Percentiles rank a stretch among this genome's conserved stretches.
phyloP scores from a whole-genome alignment of 2,329 filamentous ascomycete species.

The Huntiella moniliformis region DNA sequence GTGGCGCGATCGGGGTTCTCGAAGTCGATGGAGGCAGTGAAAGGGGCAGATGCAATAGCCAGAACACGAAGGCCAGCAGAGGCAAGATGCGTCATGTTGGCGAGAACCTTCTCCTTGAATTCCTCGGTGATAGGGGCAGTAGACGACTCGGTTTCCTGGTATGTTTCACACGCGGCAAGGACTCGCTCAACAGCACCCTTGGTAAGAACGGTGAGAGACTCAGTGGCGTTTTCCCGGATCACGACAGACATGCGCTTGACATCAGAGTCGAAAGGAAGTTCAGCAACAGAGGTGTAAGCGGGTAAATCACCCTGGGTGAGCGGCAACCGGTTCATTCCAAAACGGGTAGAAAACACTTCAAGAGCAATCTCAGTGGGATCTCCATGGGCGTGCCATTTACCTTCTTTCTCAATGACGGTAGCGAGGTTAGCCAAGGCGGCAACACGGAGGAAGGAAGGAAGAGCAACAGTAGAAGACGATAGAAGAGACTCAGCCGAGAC shows the following conservation, averaged over 20 bases:
- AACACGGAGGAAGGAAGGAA: slow-evolving; percentile 38
- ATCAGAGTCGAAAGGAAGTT: slow-evolving; percentile 53
- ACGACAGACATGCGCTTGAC: slow-evolving; percentile 60
- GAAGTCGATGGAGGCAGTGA: slow-evolving; percentile 21
- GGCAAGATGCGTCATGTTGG: slow-evolving; percentile 46
- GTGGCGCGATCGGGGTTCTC: slow-evolving; percentile 30
- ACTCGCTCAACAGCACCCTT: slow-evolving; percentile 52
- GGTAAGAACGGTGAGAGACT: slow-evolving; percentile 24
- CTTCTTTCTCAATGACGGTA: slow-evolving; percentile 25
- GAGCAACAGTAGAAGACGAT: slow-evolving; percentile 20
- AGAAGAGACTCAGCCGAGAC: slow-evolving; percentile 19
- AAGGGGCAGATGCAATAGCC: slow-evolving; percentile 36
- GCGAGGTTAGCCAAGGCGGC: slow-evolving; percentile 39
- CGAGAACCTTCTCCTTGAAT: slow-evolving; percentile 34
- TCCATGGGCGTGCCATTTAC: slow-evolving; percentile 39
- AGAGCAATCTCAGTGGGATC: slow-evolving; percentile 56
- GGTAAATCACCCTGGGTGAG: slow-evolving; percentile 30
- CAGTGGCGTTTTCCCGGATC: slow-evolving; percentile 26
- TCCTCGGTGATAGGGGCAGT: slow-evolving; percentile 27
- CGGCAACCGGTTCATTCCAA: slow-evolving; percentile 37
- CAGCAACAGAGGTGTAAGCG: slow-evolving; percentile 37
- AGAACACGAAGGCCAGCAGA: slow-evolving; percentile 48
- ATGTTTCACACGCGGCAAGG: slow-evolving; percentile 36
- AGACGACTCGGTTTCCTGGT: slow-evolving; percentile 19
- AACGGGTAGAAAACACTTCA: slow-evolving; percentile 50